Evolutionary conservation across 2,329 filamentous ascomycete genomes (phyloP).

Genomic region (Capronia americana): DNA sequence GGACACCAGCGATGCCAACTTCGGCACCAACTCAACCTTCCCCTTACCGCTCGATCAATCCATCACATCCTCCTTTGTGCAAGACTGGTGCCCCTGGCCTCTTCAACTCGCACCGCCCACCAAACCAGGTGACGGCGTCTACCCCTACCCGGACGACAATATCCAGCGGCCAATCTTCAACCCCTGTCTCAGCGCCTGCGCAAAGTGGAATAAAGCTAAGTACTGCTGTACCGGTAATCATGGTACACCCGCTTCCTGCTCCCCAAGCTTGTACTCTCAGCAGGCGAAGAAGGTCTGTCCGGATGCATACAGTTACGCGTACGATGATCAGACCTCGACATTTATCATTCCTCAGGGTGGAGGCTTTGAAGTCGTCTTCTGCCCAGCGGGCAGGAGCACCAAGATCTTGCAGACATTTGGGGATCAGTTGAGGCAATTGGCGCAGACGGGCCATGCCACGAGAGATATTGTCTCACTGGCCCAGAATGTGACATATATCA

Average conservation of each 20-base stretch:
- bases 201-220: constrained; percentile 67
- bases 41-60: constrained; percentile 71
- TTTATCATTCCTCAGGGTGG: constrained; percentile 68
- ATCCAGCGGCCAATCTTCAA: constrained; percentile 74
- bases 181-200: constrained; percentile 78
- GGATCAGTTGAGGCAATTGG: constrained; percentile 37
- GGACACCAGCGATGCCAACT: constrained; percentile 62
- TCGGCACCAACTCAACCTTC: constrained; percentile 69
- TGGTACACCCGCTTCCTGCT: constrained; percentile 67
- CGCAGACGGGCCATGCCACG: constrained; percentile 37
- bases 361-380: constrained; percentile 80
- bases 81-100: constrained; percentile 81
- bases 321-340: constrained; percentile 63
- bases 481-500: constrained; percentile 34
- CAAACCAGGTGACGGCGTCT: constrained; percentile 76
- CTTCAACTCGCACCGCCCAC: constrained; percentile 71
- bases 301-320: constrained; percentile 81
- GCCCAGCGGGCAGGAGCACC: constrained; percentile 59
- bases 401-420: constrained; percentile 42
- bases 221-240: constrained; percentile 80
- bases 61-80: constrained; percentile 63
- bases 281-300: constrained; percentile 78
- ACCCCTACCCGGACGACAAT: constrained; percentile 79
- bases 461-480: constrained; percentile 35
- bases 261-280: constrained; percentile 70